A percentile compares a stretch with the other conserved stretches of the same genome.
phyloP scores from a whole-genome alignment of 2,329 filamentous ascomycete species.

The Hypoxylon sp. region DNA sequence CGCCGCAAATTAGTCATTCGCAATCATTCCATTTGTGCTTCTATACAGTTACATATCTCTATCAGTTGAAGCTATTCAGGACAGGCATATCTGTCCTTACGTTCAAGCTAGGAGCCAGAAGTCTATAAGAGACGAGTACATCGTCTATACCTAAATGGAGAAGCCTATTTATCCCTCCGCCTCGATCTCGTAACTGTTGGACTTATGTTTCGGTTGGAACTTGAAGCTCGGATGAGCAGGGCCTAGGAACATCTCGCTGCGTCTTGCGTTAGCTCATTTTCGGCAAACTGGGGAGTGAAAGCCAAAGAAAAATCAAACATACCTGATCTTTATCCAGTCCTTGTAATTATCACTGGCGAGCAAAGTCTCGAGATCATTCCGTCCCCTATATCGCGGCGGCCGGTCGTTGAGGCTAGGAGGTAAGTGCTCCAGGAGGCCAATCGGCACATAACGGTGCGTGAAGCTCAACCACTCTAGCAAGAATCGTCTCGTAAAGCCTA shows the following conservation, averaged over 20 bases:
- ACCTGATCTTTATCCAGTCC: constrained; percentile 99
- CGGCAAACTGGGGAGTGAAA: not conserved
- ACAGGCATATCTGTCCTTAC: constrained; percentile 16
- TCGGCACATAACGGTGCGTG: constrained; percentile 88
- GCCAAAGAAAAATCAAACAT: constrained; percentile 57
- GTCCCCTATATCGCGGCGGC: constrained; percentile 84
- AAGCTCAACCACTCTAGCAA: constrained; percentile 97
- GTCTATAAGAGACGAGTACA: not conserved
- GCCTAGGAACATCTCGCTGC: constrained; percentile 96
- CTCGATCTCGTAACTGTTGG: constrained; percentile 88
- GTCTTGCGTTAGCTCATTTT: constrained; percentile 23
- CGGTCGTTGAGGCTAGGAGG: constrained; percentile 92
- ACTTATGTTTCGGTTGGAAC: constrained; percentile 98
- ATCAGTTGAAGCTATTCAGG: not conserved
- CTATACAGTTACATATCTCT: constrained; percentile 5
- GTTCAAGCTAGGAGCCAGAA: not conserved
- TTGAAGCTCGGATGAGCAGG: constrained; percentile 90
- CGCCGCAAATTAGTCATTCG: constrained; percentile 15
- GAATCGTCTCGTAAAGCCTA: constrained; percentile 92
- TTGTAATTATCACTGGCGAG: constrained; percentile 91
- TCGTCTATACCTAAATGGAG: not conserved
- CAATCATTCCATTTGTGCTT: constrained; percentile 16
- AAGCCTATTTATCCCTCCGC: constrained; percentile 71
- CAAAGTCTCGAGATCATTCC: constrained; percentile 94
- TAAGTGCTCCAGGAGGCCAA: constrained; percentile 89